These are phyloP conservation scores for Chalaropsis thielavioides DNA, from an alignment of 2,329 filamentous ascomycete species.

Conservation along the genomic window DNA sequence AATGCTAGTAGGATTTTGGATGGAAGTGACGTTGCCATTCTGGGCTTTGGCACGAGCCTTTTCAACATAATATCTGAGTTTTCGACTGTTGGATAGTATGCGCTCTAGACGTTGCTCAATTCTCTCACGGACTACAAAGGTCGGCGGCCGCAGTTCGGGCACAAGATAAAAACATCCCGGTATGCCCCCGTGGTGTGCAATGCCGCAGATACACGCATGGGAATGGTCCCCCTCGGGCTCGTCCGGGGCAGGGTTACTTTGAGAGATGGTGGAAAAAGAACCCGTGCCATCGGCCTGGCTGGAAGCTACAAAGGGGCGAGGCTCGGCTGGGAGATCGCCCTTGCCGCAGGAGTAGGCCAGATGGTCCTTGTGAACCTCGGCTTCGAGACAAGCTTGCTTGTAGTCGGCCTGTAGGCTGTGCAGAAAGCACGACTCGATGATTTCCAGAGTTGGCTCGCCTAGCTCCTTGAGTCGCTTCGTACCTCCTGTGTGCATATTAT, in stretches of 20 bases:
- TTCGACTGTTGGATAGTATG: not conserved
- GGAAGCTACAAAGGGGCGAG: not conserved
- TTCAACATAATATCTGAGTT: constrained; percentile 5
- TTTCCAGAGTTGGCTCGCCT: constrained; percentile 10
- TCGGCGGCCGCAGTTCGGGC: constrained; percentile 10
- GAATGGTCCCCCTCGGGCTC: constrained; percentile 9
- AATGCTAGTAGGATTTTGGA: not conserved
- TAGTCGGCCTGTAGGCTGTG: constrained; percentile 12
- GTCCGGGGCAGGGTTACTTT: not conserved
- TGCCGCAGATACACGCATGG: constrained; percentile 12
- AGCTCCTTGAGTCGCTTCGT: constrained; percentile 7
- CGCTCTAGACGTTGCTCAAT: constrained; percentile 4
- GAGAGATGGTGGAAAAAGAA: not conserved
- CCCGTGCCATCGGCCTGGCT: not conserved
- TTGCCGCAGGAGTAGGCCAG: not conserved
- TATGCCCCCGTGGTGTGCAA: constrained; percentile 12
- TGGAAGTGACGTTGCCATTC: not conserved
- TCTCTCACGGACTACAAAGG: constrained; percentile 4
- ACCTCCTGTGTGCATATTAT: constrained; percentile 14
- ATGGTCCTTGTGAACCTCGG: not conserved
- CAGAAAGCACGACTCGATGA: constrained; percentile 8
- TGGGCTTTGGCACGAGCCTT: constrained; percentile 7
- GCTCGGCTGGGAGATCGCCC: not conserved
- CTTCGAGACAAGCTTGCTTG: constrained; percentile 11
- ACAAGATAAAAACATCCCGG: constrained; percentile 14